phyloP scores from a whole-genome alignment of 1,139 yeast genomes.

The Chernovozyma aurita region DNA sequence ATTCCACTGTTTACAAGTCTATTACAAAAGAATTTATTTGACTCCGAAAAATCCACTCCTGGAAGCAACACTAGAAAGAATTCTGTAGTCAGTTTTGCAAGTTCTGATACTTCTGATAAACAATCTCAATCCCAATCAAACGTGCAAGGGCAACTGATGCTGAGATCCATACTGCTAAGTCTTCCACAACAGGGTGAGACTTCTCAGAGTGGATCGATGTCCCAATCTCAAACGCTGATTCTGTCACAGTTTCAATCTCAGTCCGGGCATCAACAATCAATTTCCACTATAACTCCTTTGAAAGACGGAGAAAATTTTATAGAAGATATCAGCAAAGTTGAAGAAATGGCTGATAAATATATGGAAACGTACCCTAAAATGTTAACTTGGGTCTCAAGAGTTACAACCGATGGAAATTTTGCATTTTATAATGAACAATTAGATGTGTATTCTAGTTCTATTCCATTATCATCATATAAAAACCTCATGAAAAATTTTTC shows the following conservation, averaged over 20 bases:
- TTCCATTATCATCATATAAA: constrained; percentile 40
- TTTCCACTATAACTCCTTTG: constrained; percentile 11
- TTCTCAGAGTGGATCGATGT: neutral
- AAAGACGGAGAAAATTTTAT: constrained; percentile 5
- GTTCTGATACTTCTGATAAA: constrained; percentile 17
- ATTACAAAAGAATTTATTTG: constrained; percentile 34
- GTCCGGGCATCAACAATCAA: constrained; percentile 9
- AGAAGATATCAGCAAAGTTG: constrained; percentile 34
- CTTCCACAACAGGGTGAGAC: neutral
- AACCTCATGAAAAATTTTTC: neutral
- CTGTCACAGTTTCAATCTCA: constrained; percentile 8
- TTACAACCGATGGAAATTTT: constrained; percentile 52
- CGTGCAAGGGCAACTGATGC: neutral
- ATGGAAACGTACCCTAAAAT: constrained; percentile 22
- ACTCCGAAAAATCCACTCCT: constrained; percentile 28
- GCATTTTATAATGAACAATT: constrained; percentile 57
- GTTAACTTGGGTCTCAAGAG: constrained; percentile 50
- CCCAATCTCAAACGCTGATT: constrained; percentile 8
- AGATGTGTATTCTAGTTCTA: constrained; percentile 50
- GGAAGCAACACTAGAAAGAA: constrained; percentile 37
- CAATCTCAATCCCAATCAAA: constrained; percentile 20
- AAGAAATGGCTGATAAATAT: constrained; percentile 29
- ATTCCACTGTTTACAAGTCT: constrained; percentile 42
- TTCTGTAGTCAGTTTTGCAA: constrained; percentile 37
- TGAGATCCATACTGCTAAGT: neutral